Conservation (phyloP, 2,329 filamentous ascomycete species). For the Cadophora luteo-olivacea region DNA sequence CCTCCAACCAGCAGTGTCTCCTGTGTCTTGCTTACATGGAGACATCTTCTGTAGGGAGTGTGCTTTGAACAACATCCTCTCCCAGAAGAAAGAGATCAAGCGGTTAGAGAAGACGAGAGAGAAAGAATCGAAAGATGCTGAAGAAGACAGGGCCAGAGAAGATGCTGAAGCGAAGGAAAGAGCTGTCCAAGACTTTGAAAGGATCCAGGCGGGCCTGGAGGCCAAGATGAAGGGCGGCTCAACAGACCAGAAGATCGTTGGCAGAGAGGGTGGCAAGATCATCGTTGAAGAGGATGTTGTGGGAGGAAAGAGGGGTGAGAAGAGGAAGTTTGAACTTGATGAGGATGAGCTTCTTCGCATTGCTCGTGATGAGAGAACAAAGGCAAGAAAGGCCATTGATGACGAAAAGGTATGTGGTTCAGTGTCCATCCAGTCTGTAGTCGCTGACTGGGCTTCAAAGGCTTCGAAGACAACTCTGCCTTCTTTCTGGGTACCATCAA, state of each 20-base stretch:
- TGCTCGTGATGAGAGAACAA: slow-evolving; percentile 71
- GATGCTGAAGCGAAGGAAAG: slow-evolving; percentile 74
- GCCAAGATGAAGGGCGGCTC: slow-evolving; percentile 44
- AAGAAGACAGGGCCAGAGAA: slow-evolving; percentile 63
- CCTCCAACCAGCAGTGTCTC: slow-evolving; percentile 78
- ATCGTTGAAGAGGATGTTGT: slow-evolving; percentile 48
- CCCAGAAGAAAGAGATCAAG: slow-evolving; percentile 91
- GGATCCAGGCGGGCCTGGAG: slow-evolving; percentile 74
- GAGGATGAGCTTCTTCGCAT: slow-evolving; percentile 77
- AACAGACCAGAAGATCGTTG: slow-evolving; percentile 47
- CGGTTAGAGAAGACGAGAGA: slow-evolving; percentile 73
- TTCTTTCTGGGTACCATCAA: slow-evolving; percentile 91
- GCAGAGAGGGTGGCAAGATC: slow-evolving; percentile 51
- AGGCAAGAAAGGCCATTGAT: slow-evolving; percentile 73
- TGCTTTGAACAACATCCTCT: slow-evolving; percentile 86
- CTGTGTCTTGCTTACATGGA: slow-evolving; percentile 82
- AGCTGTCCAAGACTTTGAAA: slow-evolving; percentile 83
- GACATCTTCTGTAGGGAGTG: slow-evolving; percentile 97
- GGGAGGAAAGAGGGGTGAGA: slow-evolving; percentile 50
- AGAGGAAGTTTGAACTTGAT: slow-evolving; percentile 84
- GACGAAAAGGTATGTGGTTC: slow-evolving; percentile 66
- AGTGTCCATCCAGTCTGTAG: slow-evolving; percentile 18
- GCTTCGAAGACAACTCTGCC: slow-evolving; percentile 73
- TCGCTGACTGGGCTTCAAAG: slow-evolving; percentile 23
- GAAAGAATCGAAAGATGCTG: slow-evolving; percentile 64